Base-by-base conservation (phyloP, 1,139 yeast species). In the Arxiozyma telluris region DNA sequence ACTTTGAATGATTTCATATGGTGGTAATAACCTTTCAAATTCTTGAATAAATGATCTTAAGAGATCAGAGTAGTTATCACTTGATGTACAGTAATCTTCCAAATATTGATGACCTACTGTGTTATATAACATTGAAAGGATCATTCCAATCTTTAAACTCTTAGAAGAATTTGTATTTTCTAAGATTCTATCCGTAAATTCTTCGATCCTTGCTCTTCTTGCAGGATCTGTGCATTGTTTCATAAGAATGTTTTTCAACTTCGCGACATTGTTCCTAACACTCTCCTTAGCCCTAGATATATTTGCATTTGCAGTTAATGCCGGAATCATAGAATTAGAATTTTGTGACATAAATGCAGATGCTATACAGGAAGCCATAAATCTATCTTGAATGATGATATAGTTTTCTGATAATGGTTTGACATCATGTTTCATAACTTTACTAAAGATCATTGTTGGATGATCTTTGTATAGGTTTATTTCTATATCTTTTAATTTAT, bases 331-430 rank as follows among this genome's bases (percentile, higher is more conserved):
- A 7, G 69, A 60, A 47, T 62, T 62, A 5, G 65, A 59, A 39
- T 42, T 41, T 6, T 67, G 63, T 34, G 62, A 62, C 44, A 65
- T 55, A 48, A 67, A 65, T 1, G 64, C 58, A 6, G 70, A 64
- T 4, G 70, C 64, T 25, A 66, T 58, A 23, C 66, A 55, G 1
- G 61, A 55, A 9, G 67, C 61, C 18, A 67, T 47, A 50, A 64
- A 65, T 44, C 57, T 61, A 56, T 67, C 70, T 49, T 65, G 66
- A 8, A 64, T 57, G 9, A 67, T 57, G 34, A 64, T 60, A 46
- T 63, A 65, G 48, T 65, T 64, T 50, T 66, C 71, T 2, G 70
- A 65, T 22, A 67, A 53, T 11, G 70, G 68, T 55, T 67, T 66
- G 4, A 67, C 65, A 49, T 67, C 70, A 39, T 68, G 61, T 56